Percentiles rank a stretch among this genome's conserved stretches.
These are phyloP conservation scores for Sindora glabra DNA, from an alignment of 306 rosid genomes.

Conservation along the genomic window DNA sequence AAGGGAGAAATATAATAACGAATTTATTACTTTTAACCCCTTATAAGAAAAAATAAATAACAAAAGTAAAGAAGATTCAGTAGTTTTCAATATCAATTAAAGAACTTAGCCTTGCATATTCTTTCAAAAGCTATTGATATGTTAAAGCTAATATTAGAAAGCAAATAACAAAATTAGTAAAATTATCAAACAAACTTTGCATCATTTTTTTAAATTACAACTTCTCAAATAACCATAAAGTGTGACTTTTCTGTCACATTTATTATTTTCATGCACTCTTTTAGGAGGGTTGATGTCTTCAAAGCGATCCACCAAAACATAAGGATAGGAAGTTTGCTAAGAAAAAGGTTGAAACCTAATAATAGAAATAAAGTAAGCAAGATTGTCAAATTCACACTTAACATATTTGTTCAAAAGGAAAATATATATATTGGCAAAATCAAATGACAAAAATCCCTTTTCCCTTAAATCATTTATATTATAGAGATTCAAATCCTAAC, in stretches of 20 bases:
- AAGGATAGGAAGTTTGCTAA: conserved; percentile 86
- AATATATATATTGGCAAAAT: neutral
- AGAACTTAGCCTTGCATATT: neutral
- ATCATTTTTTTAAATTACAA: conserved; percentile 73
- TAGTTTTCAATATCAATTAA: neutral
- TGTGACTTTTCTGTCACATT: conserved; percentile 79
- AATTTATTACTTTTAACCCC: neutral
- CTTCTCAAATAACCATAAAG: conserved; percentile 92
- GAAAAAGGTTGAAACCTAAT: conserved; percentile 89
- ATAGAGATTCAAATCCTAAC: no score
- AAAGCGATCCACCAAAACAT: conserved; percentile 83
- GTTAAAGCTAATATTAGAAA: neutral
- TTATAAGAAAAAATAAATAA: no score
- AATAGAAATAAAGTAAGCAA: conserved; percentile 86
- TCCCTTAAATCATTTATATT: no score
- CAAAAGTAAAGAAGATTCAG: no score
- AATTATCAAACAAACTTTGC: conserved; percentile 49
- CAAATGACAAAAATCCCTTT: no score
- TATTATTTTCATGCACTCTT: conserved; percentile 50
- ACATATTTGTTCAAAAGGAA: conserved; percentile 45
- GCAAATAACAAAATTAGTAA: neutral
- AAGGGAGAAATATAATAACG: neutral
- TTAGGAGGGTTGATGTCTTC: conserved; percentile 93
- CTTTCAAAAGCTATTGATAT: neutral
- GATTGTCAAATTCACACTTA: conserved; percentile 87